A percentile compares a stretch with the other conserved stretches of the same genome.
These are phyloP conservation scores for Fusarium praegraminearum DNA, from an alignment of 2,329 filamentous ascomycete genomes.

Conservation along the genomic window DNA sequence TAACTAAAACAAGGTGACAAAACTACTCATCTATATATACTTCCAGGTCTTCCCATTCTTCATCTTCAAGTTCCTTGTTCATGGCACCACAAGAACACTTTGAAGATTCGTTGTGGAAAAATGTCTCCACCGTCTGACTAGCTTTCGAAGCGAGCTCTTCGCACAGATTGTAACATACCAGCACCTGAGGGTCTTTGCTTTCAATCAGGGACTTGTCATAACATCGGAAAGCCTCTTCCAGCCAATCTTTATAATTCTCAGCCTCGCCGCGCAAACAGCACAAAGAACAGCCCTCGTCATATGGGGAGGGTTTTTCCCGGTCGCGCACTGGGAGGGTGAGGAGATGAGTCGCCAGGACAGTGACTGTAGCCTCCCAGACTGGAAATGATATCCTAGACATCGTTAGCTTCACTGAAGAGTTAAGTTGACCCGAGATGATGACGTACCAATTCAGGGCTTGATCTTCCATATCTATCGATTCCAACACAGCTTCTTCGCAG, in stretches of 20 bases:
- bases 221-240: too few species aligned
- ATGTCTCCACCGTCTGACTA: neutral
- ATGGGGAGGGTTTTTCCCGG: neutral
- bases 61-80: neutral
- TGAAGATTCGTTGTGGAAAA: neutral
- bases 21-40: neutral
- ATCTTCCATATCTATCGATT: rapidly evolving
- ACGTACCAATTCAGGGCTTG: neutral
- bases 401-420: neutral
- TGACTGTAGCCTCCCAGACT: neutral
- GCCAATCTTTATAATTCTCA: too few species aligned
- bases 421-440: rapidly evolving
- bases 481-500: neutral
- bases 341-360: neutral
- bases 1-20: neutral
- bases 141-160: neutral
- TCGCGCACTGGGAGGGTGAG: neutral
- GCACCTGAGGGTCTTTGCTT: neutral
- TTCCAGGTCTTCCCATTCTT: neutral
- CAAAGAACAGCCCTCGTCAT: too few species aligned
- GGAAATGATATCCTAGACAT: neutral
- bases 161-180: neutral
- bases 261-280: too few species aligned
- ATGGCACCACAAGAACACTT: neutral
- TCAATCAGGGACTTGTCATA: rapidly evolving